Evolutionary conservation across 2,329 filamentous ascomycete species (phyloP), one percentile per base, ranked within the genome.

Genomic region (Claviceps capensis): DNA sequence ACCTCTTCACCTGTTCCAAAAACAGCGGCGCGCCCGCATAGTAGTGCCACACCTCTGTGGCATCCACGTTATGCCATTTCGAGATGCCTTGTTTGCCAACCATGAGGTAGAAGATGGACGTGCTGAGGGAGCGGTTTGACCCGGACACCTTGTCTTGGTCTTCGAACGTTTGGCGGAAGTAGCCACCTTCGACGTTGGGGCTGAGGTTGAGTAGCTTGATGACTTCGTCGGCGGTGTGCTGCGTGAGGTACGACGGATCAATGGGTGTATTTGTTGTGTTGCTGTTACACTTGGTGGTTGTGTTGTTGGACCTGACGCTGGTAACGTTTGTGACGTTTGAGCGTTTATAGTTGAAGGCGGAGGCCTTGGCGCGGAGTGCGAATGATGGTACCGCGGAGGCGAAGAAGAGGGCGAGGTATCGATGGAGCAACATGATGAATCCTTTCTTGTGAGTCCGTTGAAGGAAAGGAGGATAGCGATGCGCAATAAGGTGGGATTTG

Each of bases 21-120:
- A 61, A 65, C 44, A 78, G 60, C 1, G 74, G 74, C 4, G 75
- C 72, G 7, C 75, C 75, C 6, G 72, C 75, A 50, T 77, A 77
- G 62, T 73, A 69, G 58, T 78, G 75, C 75, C 75, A 78, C 6
- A 75, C 61, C 59, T 77, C 73, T 23, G 62, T 69, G 3, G 70
- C 69, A 51, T 76, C 72, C 9, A 63, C 50, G 52, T 71, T 70
- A 61, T 78, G 75, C 74, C 73, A 77, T 52, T 67, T 58, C 2
- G 74, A 77, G 23, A 66, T 56, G 0, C 70, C 68, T 0, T 56
- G 62, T 5, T 60, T 52, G 26, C 70, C 69, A 49, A 76, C 69
- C 4, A 78, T 69, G 0, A 77, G 67, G 57, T 77, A 77, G 63
- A 77, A 78, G 57, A 77, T 78, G 48, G 67, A 67, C 1, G 74